Conservation (phyloP, 805 yeast genomes). For the Candida lessepsii region DNA sequence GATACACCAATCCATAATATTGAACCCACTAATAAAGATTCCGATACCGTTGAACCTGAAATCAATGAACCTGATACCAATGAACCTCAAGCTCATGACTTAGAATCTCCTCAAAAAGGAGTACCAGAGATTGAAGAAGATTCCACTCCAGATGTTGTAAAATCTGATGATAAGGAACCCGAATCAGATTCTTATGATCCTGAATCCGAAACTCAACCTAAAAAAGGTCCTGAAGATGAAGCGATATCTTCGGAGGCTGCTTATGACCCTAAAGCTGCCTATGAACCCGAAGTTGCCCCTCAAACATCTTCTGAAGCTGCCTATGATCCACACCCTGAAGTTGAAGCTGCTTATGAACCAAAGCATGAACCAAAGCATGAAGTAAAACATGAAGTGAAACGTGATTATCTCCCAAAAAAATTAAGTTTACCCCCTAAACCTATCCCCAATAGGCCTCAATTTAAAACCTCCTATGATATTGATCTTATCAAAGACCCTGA, state of each 20-base stretch:
- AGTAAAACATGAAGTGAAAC: too few species aligned
- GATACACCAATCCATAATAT: too few species aligned
- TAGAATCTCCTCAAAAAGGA: too few species aligned
- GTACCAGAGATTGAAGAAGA: too few species aligned
- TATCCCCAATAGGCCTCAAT: conserved; percentile 9
- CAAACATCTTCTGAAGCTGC: not conserved
- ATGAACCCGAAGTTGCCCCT: conserved; percentile 1
- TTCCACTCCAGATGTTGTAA: not conserved
- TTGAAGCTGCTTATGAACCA: conserved; percentile 2
- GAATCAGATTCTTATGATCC: conserved; percentile 8
- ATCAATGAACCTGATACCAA: not conserved
- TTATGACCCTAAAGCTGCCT: conserved; percentile 26
- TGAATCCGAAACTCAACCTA: not conserved
- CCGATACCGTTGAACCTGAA: not conserved
- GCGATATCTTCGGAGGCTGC: conserved; percentile 27
- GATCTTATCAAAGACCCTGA: conserved; percentile 10
- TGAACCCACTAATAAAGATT: too few species aligned
- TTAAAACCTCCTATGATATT: not conserved
- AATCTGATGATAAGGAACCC: not conserved
- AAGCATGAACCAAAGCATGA: too few species aligned
- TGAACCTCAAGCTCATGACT: too few species aligned
- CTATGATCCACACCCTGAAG: not conserved
- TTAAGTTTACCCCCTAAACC: conserved; percentile 30
- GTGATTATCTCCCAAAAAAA: conserved; percentile 12
- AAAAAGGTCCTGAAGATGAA: conserved; percentile 13